These are phyloP conservation scores for Mortierella sp. DNA, from an alignment of 371 early-diverging fungal genomes.

Conservation along the genomic window DNA sequence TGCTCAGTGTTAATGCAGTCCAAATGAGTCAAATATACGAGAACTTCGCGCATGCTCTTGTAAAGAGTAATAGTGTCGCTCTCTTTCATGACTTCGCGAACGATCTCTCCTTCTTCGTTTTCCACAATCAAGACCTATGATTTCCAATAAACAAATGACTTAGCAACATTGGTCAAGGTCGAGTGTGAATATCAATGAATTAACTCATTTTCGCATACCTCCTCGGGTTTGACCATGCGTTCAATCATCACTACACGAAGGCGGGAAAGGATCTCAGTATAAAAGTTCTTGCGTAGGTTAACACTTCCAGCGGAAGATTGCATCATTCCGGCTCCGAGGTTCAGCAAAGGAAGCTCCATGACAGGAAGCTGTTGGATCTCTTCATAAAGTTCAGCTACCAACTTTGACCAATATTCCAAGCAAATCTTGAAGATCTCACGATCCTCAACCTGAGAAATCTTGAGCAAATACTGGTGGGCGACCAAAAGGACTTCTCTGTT, in stretches of 20 bases:
- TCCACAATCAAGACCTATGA: constrained; percentile 93
- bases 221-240: constrained; percentile 98
- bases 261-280: constrained; percentile 81
- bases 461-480: constrained; percentile 91
- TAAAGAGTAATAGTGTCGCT: constrained; percentile 98
- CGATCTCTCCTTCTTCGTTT: constrained; percentile 99
- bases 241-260: constrained; percentile 97
- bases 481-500: constrained; percentile 77
- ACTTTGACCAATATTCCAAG: constrained; percentile 95
- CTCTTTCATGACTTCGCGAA: constrained; percentile 98
- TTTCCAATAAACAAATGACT: not conserved
- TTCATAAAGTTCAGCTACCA: constrained; percentile 90
- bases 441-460: constrained; percentile 92
- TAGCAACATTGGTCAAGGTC: constrained; percentile 22
- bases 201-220: constrained; percentile 79
- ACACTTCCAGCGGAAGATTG: constrained; percentile 51
- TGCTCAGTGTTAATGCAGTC: constrained; percentile 93
- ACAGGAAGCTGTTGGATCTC: constrained; percentile 75
- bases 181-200: constrained; percentile 71
- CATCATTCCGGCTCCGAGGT: constrained; percentile 38
- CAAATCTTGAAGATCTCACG: constrained; percentile 98
- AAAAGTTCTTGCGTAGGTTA: constrained; percentile 78
- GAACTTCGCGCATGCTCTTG: constrained; percentile 97
- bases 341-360: constrained; percentile 57
- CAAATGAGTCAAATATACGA: constrained; percentile 97